These are phyloP conservation scores for Hypsizygus marmoreus DNA, from an alignment of 768 basidiomycete species.

Conservation along the genomic window DNA sequence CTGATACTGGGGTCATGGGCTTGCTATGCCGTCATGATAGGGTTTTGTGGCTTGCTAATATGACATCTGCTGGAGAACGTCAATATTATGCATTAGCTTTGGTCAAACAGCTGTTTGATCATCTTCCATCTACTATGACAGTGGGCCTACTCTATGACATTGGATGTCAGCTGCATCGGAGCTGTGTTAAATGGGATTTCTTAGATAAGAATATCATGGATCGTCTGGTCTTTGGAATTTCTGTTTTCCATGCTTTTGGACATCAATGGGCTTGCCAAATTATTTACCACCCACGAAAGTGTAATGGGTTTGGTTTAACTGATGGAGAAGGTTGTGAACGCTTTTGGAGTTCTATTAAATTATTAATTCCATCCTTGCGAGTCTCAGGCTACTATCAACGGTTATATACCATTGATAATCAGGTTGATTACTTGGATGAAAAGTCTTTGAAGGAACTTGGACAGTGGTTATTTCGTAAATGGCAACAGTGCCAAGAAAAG, in stretches of 20 bases:
- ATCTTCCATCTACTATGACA: too few species aligned
- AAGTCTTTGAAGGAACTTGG: too few species aligned
- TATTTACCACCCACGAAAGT: constrained; percentile 38
- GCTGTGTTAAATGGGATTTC: constrained; percentile 26
- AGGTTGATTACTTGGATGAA: too few species aligned
- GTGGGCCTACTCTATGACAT: constrained; percentile 37
- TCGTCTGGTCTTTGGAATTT: constrained; percentile 28
- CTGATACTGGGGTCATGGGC: constrained; percentile 37
- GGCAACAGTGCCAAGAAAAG: too few species aligned
- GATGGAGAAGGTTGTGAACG: constrained; percentile 34
- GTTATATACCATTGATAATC: constrained; percentile 24
- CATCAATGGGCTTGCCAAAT: too few species aligned
- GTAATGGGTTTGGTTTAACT: constrained; percentile 27
- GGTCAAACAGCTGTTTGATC: constrained; percentile 30
- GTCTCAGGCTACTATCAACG: too few species aligned
- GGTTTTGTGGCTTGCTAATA: constrained; percentile 35
- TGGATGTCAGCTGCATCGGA: constrained; percentile 33
- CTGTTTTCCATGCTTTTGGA: too few species aligned
- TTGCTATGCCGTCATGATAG: constrained; percentile 37
- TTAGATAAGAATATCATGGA: constrained; percentile 17
- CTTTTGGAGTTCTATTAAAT: constrained; percentile 34
- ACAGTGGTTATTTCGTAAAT: too few species aligned
- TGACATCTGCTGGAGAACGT: constrained; percentile 32
- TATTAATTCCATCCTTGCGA: too few species aligned
- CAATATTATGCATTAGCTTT: too few species aligned